These are phyloP conservation scores for Geotrichum aggregatum DNA, from an alignment of 1,139 yeast species.

Conservation along the genomic window DNA sequence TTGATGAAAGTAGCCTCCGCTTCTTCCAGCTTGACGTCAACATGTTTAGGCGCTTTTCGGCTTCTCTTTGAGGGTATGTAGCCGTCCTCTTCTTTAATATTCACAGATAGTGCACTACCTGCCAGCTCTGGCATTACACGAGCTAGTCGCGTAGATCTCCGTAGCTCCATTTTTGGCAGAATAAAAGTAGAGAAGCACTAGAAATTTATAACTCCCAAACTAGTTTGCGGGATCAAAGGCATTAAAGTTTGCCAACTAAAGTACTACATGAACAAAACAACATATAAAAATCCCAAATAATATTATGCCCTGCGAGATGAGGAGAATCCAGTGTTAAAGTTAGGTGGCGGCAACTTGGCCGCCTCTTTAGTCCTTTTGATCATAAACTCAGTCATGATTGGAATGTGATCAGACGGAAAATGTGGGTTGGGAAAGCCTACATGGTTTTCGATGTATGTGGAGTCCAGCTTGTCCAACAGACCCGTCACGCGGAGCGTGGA, in stretches of 20 bases:
- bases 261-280: neutral
- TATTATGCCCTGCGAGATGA: slow-evolving; percentile 6
- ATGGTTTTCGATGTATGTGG: slow-evolving; percentile 64
- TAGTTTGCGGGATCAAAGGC: neutral
- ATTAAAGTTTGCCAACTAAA: neutral
- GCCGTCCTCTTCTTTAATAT: neutral
- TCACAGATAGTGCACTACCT: neutral
- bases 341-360: slow-evolving; percentile 30
- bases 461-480: slow-evolving; percentile 77
- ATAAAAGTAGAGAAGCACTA: neutral
- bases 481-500: slow-evolving; percentile 76
- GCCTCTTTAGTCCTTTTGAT: slow-evolving; percentile 49
- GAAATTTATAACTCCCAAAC: neutral
- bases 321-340: slow-evolving; percentile 25
- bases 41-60: neutral
- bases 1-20: neutral
- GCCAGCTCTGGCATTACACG: neutral
- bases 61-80: neutral
- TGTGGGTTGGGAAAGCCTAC: slow-evolving; percentile 94
- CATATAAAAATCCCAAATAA: neutral
- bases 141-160: neutral
- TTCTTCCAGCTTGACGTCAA: slow-evolving; percentile 1
- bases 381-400: slow-evolving; percentile 72
- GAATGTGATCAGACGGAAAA: slow-evolving; percentile 92
- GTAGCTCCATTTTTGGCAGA: neutral